phyloP scores from a whole-genome alignment of 2,329 filamentous ascomycete species.

The Aspergillus sp. region DNA sequence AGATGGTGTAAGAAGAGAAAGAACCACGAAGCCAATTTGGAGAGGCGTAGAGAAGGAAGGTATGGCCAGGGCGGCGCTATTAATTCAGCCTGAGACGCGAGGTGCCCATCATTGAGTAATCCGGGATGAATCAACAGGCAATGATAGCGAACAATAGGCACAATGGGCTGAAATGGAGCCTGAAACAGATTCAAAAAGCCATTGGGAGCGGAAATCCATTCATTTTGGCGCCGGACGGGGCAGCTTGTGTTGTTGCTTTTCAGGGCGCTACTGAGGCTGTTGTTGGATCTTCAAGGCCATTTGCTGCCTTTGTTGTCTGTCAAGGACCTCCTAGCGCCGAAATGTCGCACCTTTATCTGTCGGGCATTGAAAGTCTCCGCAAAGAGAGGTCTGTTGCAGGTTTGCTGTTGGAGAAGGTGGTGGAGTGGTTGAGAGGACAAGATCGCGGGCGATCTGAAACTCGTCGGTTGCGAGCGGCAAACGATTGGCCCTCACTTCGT shows the following conservation, averaged over 20 bases:
- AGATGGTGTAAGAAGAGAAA: slow-evolving; percentile 25
- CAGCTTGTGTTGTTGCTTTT: slow-evolving; percentile 10
- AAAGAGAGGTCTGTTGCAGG: slow-evolving; percentile 6
- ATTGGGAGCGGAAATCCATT: slow-evolving; percentile 25
- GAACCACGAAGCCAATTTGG: slow-evolving; percentile 30
- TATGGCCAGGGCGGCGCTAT: slow-evolving; percentile 17
- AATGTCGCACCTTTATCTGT: neutral
- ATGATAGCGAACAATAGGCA: slow-evolving; percentile 22
- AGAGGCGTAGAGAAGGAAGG: slow-evolving; percentile 28
- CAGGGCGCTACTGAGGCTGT: neutral
- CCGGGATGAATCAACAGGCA: slow-evolving; percentile 18
- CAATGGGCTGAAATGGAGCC: slow-evolving; percentile 18
- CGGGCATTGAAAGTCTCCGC: neutral
- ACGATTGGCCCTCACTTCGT: slow-evolving; percentile 12
- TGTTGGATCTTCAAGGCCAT: neutral
- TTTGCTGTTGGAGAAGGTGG: neutral
- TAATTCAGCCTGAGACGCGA: slow-evolving; percentile 8
- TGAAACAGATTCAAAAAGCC: slow-evolving; percentile 27
- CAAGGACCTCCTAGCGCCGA: neutral
- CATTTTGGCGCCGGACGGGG: slow-evolving; percentile 7
- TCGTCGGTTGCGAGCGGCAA: slow-evolving; percentile 5
- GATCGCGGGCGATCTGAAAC: slow-evolving; percentile 12
- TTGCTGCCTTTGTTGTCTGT: slow-evolving; percentile 2
- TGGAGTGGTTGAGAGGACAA: slow-evolving; percentile 12
- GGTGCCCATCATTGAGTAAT: slow-evolving; percentile 7